Percentiles rank a stretch among this genome's conserved stretches.
Conservation (phyloP, 2,329 filamentous ascomycete species). For the Triangularia verruculosa region DNA sequence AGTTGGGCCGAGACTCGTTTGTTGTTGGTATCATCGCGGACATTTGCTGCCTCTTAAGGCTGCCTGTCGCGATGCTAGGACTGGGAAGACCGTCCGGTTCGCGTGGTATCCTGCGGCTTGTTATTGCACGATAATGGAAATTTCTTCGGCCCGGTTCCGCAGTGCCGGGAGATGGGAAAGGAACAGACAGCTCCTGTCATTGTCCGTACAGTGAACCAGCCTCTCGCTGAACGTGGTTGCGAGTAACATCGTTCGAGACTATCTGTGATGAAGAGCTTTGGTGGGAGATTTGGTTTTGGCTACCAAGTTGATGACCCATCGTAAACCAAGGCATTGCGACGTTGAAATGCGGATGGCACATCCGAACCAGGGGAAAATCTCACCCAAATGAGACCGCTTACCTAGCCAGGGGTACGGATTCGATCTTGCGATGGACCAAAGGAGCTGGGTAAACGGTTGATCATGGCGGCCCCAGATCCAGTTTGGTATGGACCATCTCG, state of each 20-base stretch:
- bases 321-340: not conserved
- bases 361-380: not conserved
- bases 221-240: not conserved
- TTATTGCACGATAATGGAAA: not conserved
- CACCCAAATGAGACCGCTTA: not conserved
- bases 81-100: not conserved
- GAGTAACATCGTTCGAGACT: not conserved
- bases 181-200: not conserved
- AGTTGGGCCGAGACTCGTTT: not conserved
- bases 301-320: not conserved
- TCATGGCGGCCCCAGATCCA: not conserved
- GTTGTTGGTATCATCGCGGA: not conserved
- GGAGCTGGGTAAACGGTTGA: not conserved
- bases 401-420: not conserved
- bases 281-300: not conserved
- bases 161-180: not conserved
- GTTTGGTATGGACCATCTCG: not conserved
- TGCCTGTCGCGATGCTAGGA: not conserved
- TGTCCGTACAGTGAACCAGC: not conserved
- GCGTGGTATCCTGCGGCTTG: not conserved
- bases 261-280: not conserved
- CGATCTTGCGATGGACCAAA: not conserved
- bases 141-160: not conserved
- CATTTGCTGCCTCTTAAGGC: slow-evolving; percentile 1
- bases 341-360: not conserved